A percentile compares a stretch with the other conserved stretches of the same genome.
phyloP scores from a whole-genome alignment of 306 rosid species.

The Sindora glabra region DNA sequence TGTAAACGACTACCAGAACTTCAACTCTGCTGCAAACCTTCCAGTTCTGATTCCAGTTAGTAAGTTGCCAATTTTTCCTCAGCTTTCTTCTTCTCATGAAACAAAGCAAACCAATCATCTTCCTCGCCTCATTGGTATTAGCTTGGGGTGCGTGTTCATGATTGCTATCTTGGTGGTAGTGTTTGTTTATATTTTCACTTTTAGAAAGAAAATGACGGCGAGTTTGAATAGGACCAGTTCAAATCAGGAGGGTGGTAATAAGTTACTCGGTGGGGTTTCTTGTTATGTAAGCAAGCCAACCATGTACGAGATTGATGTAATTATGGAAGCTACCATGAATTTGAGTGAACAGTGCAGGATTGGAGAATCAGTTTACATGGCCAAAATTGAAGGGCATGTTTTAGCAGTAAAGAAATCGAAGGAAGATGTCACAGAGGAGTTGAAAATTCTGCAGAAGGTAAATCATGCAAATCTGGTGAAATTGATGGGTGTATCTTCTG shows the following conservation, averaged over 20 bases:
- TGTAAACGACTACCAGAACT: constrained; percentile 34
- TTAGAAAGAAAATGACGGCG: constrained; percentile 23
- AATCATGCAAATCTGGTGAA: constrained; percentile 80
- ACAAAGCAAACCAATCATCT: constrained; percentile 4
- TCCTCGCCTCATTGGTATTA: constrained; percentile 20
- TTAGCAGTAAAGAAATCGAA: constrained; percentile 51
- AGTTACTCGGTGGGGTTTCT: constrained; percentile 58
- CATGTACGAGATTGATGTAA: constrained; percentile 36
- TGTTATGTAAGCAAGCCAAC: constrained; percentile 66
- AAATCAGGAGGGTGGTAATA: constrained; percentile 32
- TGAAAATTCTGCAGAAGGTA: constrained; percentile 68
- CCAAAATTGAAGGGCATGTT: constrained; percentile 37
- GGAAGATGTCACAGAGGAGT: constrained; percentile 58
- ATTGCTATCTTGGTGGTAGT: constrained; percentile 5
- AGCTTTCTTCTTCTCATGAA: constrained; percentile 5
- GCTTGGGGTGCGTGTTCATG: constrained; percentile 31
- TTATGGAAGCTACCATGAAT: constrained; percentile 66
- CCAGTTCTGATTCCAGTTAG: constrained; percentile 58
- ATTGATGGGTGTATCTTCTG: constrained; percentile 53
- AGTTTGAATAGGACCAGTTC: constrained; percentile 25
- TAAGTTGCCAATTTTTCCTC: constrained; percentile 47
- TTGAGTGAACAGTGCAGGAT: constrained; percentile 43
- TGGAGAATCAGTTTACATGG: constrained; percentile 67
- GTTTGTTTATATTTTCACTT: constrained; percentile 19
- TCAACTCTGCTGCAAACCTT: constrained; percentile 27